phyloP scores from a whole-genome alignment of 768 basidiomycete genomes.

The Phanerodontia chrysosporium region DNA sequence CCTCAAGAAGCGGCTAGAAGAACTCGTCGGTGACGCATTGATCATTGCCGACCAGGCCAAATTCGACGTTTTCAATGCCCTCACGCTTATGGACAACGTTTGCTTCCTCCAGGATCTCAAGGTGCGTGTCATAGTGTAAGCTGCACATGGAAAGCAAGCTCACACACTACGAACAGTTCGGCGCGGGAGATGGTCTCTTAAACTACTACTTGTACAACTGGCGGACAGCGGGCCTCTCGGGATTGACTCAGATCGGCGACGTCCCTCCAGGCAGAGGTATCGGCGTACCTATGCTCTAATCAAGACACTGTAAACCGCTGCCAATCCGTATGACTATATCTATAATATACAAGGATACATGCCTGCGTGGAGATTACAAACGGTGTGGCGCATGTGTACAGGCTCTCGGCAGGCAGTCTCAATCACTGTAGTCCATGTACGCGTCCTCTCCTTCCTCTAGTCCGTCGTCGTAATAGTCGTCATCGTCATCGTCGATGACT shows the following conservation, averaged over 20 bases:
- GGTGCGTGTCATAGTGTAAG: conserved; percentile 37
- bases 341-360: conserved; percentile 1
- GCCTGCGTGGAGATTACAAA: neutral
- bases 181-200: conserved; percentile 85
- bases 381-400: neutral
- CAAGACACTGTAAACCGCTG: neutral
- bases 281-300: conserved; percentile 90
- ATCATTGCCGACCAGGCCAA: conserved; percentile 76
- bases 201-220: conserved; percentile 96
- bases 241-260: conserved; percentile 49
- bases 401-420: neutral
- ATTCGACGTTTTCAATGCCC: conserved; percentile 95
- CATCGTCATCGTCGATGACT: conserved; percentile 65
- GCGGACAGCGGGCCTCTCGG: conserved; percentile 78
- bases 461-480: conserved; percentile 59
- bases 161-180: conserved; percentile 56
- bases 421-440: conserved; percentile 81
- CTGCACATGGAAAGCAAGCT: neutral
- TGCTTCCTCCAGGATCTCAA: conserved; percentile 78
- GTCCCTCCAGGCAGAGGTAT: conserved; percentile 72
- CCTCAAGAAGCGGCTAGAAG: conserved; percentile 65
- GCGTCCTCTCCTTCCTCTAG: conserved; percentile 79
- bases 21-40: conserved; percentile 76
- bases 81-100: conserved; percentile 94
- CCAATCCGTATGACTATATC: neutral